A percentile compares a stretch with the other conserved stretches of the same genome.
These are phyloP conservation scores for Pythium monospermum DNA, from an alignment of 352 stramenopile genomes.

Conservation along the genomic window DNA sequence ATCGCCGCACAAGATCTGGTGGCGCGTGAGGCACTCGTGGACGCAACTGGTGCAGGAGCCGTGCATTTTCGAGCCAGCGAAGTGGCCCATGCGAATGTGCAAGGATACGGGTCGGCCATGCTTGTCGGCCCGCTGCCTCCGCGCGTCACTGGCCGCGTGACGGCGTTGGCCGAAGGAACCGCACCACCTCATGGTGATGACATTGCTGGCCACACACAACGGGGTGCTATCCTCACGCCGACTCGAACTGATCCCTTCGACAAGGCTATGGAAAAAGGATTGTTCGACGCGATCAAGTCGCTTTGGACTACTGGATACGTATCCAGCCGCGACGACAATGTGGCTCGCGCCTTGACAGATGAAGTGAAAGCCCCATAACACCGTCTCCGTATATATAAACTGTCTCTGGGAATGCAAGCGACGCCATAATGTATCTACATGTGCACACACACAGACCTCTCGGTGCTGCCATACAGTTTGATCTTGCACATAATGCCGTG, in stretches of 20 bases:
- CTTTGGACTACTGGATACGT: not conserved
- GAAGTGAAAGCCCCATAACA: not conserved
- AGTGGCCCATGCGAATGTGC: not conserved
- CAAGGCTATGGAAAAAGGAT: not conserved
- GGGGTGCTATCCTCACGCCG: too few relatives aligned
- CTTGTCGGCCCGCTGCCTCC: conserved; percentile 1
- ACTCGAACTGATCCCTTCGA: not conserved
- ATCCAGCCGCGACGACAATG: not conserved
- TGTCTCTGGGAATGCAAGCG: too few relatives aligned
- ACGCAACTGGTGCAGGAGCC: not conserved
- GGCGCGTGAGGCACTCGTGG: conserved; percentile 8
- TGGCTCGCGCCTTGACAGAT: too few relatives aligned
- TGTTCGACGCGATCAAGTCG: not conserved
- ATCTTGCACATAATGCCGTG: too few relatives aligned
- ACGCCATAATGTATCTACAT: too few relatives aligned
- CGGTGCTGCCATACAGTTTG: too few relatives aligned
- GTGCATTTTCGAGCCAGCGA: conserved; percentile 8
- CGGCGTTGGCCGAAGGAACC: too few relatives aligned
- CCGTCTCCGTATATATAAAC: too few relatives aligned
- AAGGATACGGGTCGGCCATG: conserved; percentile 9
- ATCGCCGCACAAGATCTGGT: conserved; percentile 8
- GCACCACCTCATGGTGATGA: not conserved
- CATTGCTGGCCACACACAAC: too few relatives aligned
- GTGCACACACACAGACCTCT: too few relatives aligned
- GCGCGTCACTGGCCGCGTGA: conserved; percentile 4